Evolutionary conservation across 306 rosid genomes (phyloP).

Genomic region (Glycine soja): DNA sequence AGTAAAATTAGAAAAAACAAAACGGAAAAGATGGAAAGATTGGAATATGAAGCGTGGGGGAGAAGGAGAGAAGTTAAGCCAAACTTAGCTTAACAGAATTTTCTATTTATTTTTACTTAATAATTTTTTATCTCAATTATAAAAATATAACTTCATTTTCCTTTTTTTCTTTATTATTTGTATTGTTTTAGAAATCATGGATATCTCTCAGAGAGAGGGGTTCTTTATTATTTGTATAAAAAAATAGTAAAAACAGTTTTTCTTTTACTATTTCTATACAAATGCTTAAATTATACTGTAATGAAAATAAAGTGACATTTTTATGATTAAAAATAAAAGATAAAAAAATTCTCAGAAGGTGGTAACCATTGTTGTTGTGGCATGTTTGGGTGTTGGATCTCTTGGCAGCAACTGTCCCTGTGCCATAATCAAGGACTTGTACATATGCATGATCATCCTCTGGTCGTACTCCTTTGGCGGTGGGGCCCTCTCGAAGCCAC

Average conservation of each 20-base stretch:
- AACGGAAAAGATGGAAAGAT: background rate
- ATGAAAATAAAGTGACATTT: background rate
- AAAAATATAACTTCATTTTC: background rate
- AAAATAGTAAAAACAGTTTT: background rate
- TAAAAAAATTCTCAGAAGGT: background rate
- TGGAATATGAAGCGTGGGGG: background rate
- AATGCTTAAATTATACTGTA: background rate
- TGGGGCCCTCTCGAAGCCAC: constrained; percentile 46
- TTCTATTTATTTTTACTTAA: background rate
- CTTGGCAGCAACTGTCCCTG: constrained; percentile 56
- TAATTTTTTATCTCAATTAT: background rate
- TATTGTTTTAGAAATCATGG: background rate
- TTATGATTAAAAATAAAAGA: background rate
- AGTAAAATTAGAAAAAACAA: background rate
- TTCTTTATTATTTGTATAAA: too few species aligned
- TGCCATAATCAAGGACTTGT: constrained; percentile 59
- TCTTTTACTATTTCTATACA: background rate
- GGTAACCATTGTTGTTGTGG: background rate
- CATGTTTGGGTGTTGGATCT: constrained; percentile 41
- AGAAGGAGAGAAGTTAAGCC: background rate
- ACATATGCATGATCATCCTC: constrained; percentile 71
- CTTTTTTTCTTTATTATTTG: background rate
- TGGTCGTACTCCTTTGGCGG: constrained; percentile 78
- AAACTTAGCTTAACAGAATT: background rate
- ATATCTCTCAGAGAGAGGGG: too few species aligned